Percentiles rank a stretch among this genome's conserved stretches.
Conservation (phyloP, 805 yeast genomes). For the Candida germanica region DNA sequence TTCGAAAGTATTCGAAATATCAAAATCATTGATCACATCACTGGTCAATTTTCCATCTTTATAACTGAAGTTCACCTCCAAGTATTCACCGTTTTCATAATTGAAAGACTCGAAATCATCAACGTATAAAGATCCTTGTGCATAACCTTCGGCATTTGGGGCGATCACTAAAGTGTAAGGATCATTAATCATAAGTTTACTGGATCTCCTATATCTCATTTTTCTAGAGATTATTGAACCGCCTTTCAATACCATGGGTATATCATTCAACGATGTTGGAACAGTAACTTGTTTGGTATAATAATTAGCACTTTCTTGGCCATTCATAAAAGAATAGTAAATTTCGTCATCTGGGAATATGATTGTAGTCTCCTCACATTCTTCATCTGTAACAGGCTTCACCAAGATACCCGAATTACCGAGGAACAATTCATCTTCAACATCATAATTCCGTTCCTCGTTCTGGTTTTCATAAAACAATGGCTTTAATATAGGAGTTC, state of each 20-base stretch:
- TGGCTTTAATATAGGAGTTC: slow-evolving; percentile 72
- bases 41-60: slow-evolving; percentile 6
- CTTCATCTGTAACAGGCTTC: slow-evolving; percentile 72
- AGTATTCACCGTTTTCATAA: slow-evolving; percentile 47
- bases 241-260: slow-evolving; percentile 75
- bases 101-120: slow-evolving; percentile 83
- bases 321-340: slow-evolving; percentile 55
- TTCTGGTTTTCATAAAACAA: slow-evolving; percentile 56
- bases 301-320: slow-evolving; percentile 14
- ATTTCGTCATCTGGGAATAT: slow-evolving; percentile 53
- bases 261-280: slow-evolving; percentile 50
- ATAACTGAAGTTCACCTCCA: slow-evolving; percentile 37
- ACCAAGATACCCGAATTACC: slow-evolving; percentile 71
- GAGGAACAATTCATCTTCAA: slow-evolving; percentile 82
- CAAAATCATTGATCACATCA: slow-evolving; percentile 1
- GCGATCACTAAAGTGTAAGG: slow-evolving; percentile 78
- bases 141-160: slow-evolving; percentile 45
- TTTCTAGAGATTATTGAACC: slow-evolving; percentile 70
- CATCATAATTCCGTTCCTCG: slow-evolving; percentile 44
- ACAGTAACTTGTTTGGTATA: slow-evolving; percentile 18
- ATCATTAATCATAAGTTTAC: slow-evolving; percentile 70
- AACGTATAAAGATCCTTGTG: slow-evolving; percentile 60
- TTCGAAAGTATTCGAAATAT: slow-evolving; percentile 47
- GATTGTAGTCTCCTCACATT: slow-evolving; percentile 36
- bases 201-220: slow-evolving; percentile 75